Evolutionary conservation across 2,329 filamentous ascomycete species (phyloP).

Genomic region (Colletotrichum siamense): DNA sequence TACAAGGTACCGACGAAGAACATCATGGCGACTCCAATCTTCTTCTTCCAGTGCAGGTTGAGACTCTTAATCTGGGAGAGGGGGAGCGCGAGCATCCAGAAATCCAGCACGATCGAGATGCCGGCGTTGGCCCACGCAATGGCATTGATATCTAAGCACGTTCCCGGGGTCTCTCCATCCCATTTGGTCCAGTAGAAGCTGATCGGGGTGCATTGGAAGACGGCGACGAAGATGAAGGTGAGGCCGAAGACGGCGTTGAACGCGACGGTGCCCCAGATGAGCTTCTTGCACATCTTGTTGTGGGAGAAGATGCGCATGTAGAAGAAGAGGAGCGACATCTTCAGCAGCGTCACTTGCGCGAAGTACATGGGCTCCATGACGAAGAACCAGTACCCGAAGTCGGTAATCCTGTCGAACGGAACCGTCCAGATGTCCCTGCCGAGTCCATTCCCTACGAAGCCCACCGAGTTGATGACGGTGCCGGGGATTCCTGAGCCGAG

Average conservation of each 20-base stretch:
- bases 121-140: slow-evolving; percentile 57
- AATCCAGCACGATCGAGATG: slow-evolving; percentile 58
- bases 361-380: slow-evolving; percentile 52
- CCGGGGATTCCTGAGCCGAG: slow-evolving; percentile 32
- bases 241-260: slow-evolving; percentile 45
- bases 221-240: slow-evolving; percentile 44
- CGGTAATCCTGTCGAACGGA: slow-evolving; percentile 42
- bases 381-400: slow-evolving; percentile 49
- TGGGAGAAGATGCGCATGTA: slow-evolving; percentile 60
- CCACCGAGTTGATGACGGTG: slow-evolving; percentile 35
- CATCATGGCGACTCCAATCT: slow-evolving; percentile 54
- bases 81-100: slow-evolving; percentile 58
- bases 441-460: slow-evolving; percentile 44
- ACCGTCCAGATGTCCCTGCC: slow-evolving; percentile 59
- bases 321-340: slow-evolving; percentile 59
- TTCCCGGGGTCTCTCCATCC: slow-evolving; percentile 51
- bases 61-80: slow-evolving; percentile 48
- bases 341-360: slow-evolving; percentile 48
- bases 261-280: slow-evolving; percentile 47
- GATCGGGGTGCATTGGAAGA: slow-evolving; percentile 59
- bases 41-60: slow-evolving; percentile 52
- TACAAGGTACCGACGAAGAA: slow-evolving; percentile 55
- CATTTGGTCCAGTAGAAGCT: slow-evolving; percentile 58
- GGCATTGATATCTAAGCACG: slow-evolving; percentile 54
- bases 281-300: slow-evolving; percentile 34